A percentile compares a stretch with the other conserved stretches of the same genome.
Conservation (phyloP, 371 early-diverging fungal species). For the Apophysomyces trapeziformis region DNA sequence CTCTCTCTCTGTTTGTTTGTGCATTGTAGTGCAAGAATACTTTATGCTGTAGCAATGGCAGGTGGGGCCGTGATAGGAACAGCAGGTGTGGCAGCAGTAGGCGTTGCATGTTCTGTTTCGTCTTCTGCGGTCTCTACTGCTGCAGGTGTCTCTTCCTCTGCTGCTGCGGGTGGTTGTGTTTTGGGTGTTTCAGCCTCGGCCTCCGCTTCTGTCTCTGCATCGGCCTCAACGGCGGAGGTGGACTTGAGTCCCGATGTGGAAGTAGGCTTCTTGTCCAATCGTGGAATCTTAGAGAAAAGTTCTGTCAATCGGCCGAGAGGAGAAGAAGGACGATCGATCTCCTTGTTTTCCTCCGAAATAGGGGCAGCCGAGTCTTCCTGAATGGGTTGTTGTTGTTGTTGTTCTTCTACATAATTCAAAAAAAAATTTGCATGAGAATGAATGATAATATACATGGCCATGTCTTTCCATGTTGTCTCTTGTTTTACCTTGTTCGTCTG, state of each 20-base stretch:
- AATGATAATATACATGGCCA: background rate
- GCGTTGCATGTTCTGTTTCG: background rate
- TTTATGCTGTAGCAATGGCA: conserved; percentile 5
- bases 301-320: background rate
- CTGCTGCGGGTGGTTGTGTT: too few species aligned
- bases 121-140: background rate
- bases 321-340: conserved; percentile 1
- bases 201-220: background rate
- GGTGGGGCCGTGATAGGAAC: conserved; percentile 7
- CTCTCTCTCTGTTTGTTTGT: too few species aligned
- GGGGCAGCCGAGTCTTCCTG: background rate
- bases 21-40: too few species aligned
- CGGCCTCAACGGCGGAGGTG: background rate
- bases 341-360: conserved; percentile 2
- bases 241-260: background rate
- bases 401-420: background rate
- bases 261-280: conserved; percentile 4
- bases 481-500: conserved; percentile 3
- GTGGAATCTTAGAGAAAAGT: conserved; percentile 3
- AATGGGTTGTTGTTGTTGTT: background rate
- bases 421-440: too few species aligned
- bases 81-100: background rate
- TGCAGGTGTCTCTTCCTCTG: conserved; percentile 13
- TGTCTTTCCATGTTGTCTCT: background rate
- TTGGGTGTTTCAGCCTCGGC: too few species aligned